phyloP scores from a whole-genome alignment of 345 rosid species.

The Populus ilicifolia region DNA sequence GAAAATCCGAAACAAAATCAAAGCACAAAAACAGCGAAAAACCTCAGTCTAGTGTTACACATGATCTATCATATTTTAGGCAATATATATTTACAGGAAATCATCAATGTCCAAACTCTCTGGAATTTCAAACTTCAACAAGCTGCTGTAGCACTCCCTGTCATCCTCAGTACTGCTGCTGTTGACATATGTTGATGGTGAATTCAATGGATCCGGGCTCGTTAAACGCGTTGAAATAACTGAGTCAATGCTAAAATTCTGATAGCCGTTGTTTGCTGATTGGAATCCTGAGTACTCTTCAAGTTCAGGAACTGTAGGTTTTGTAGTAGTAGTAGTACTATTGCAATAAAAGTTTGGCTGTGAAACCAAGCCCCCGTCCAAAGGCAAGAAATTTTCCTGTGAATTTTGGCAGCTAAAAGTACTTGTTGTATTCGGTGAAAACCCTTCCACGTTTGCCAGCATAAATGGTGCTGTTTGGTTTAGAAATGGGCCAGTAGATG shows the following conservation, averaged over 20 bases:
- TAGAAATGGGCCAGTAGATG: constrained; percentile 8
- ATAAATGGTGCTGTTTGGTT: constrained; percentile 31
- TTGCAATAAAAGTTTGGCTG: constrained; percentile 20
- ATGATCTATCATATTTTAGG: background rate
- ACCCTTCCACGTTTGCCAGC: constrained; percentile 20
- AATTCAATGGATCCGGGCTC: constrained; percentile 46
- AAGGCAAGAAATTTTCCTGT: constrained; percentile 22
- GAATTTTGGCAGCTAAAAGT: constrained; percentile 13
- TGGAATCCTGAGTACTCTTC: constrained; percentile 33
- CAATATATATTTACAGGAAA: constrained; percentile 48
- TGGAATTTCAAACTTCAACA: constrained; percentile 72
- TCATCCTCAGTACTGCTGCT: constrained; percentile 64
- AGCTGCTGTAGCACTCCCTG: constrained; percentile 64
- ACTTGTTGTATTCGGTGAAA: background rate
- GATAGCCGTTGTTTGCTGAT: constrained; percentile 25
- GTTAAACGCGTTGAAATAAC: constrained; percentile 56
- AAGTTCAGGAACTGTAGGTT: constrained; percentile 13
- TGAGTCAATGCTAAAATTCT: constrained; percentile 48
- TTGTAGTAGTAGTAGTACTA: background rate
- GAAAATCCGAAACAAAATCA: constrained; percentile 4
- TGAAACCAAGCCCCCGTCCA: constrained; percentile 10
- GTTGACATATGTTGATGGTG: constrained; percentile 46
- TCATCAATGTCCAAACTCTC: constrained; percentile 60
- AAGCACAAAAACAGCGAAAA: background rate
- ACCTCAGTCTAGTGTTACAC: background rate